Percentiles rank a stretch among this genome's conserved stretches.
phyloP scores from a whole-genome alignment of 2,329 filamentous ascomycete genomes.

The Apiospora aurea region DNA sequence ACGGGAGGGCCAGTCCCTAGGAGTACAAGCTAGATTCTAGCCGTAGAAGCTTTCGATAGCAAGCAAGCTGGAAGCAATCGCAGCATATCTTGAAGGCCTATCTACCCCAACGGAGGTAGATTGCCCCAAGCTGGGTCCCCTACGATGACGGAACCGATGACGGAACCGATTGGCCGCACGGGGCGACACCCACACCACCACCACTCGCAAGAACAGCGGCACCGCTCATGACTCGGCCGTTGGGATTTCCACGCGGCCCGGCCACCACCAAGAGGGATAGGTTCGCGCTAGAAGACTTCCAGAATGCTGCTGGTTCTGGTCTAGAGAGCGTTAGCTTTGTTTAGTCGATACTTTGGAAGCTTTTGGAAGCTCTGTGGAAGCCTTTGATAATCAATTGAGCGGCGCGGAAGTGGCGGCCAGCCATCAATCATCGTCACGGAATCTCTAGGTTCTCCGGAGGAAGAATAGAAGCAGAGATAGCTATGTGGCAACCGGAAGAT shows the following conservation, averaged over 20 bases:
- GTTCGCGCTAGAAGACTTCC: not conserved
- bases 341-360: not conserved
- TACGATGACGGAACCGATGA: slow-evolving; percentile 17
- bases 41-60: not conserved
- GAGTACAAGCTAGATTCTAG: slow-evolving; percentile 13
- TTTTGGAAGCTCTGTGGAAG: not conserved
- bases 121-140: not conserved
- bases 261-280: not conserved
- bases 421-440: not conserved
- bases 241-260: slow-evolving; percentile 15
- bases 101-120: not conserved
- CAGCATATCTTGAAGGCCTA: not conserved
- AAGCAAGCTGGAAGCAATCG: not conserved
- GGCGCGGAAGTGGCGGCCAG: not conserved
- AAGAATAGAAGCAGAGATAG: not conserved
- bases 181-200: slow-evolving; percentile 5
- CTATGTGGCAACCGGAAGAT: not conserved
- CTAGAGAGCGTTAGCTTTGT: not conserved
- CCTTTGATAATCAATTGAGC: not conserved
- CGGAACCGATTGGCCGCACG: slow-evolving; percentile 7
- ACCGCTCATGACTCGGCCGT: slow-evolving; percentile 8
- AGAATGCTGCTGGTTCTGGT: slow-evolving; percentile 4
- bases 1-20: not conserved
- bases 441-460: not conserved
- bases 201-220: not conserved